Conservation (phyloP, 192 early-diverging fungal genomes). For the Coemansia sp. region DNA sequence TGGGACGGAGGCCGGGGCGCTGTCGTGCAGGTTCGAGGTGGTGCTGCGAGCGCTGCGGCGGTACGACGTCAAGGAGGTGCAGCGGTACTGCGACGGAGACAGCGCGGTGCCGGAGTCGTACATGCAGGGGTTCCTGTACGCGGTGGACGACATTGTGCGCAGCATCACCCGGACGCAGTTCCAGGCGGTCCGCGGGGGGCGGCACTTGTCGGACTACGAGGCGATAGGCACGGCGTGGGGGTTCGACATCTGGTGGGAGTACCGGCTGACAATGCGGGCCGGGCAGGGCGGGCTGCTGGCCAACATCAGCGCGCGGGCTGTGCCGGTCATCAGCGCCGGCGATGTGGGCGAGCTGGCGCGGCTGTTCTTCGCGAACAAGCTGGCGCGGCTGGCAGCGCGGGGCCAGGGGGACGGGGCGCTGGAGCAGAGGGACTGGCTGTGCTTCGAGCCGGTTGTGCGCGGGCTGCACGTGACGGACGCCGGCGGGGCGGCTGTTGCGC, state of each 20-base stretch:
- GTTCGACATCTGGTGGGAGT: constrained; percentile 31
- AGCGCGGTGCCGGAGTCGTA: not conserved
- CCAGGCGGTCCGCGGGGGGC: not conserved
- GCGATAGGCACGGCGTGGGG: not conserved
- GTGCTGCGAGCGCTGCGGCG: not conserved
- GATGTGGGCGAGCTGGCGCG: constrained; percentile 4
- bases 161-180: not conserved
- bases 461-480: not conserved
- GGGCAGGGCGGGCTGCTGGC: not conserved
- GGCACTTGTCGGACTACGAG: not conserved
- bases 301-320: constrained; percentile 3
- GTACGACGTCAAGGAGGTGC: constrained; percentile 11
- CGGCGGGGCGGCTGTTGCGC: not conserved
- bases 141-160: constrained; percentile 18
- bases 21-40: constrained; percentile 12
- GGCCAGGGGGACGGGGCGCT: not conserved
- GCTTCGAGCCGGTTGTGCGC: constrained; percentile 1
- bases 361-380: not conserved
- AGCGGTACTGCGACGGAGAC: constrained; percentile 1
- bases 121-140: constrained; percentile 16
- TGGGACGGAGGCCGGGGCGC: too few relatives aligned
- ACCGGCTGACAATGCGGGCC: constrained; percentile 15
- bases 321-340: constrained; percentile 2
- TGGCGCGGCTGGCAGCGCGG: not conserved
- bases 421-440: not conserved